Conservation (phyloP, 1,284 basidiomycete species). For the Puccinia novopanici region DNA sequence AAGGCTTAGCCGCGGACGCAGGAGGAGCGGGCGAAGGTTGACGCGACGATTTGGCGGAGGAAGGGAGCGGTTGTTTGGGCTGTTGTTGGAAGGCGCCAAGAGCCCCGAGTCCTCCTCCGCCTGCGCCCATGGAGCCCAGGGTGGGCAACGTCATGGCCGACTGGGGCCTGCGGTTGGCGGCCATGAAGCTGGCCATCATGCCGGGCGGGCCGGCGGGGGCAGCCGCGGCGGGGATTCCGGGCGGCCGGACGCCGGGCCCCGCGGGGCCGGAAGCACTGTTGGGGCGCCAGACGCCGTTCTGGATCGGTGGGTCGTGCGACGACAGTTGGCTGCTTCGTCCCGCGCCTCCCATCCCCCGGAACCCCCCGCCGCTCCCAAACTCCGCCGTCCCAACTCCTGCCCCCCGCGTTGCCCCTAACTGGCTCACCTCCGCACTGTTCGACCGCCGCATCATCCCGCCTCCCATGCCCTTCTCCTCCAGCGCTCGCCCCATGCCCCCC, state of each 20-base stretch:
- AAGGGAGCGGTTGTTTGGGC: background rate
- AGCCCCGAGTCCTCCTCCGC: background rate
- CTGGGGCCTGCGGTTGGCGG: constrained; percentile 12
- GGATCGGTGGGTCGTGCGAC: constrained; percentile 25
- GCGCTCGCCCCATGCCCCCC: background rate
- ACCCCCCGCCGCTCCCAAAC: background rate
- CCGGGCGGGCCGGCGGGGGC: background rate
- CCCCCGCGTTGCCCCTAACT: background rate
- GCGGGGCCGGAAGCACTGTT: background rate
- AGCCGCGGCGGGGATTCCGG: too few relatives aligned
- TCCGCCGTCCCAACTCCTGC: background rate
- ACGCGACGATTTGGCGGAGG: background rate
- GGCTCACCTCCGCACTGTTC: constrained; percentile 12
- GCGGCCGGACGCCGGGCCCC: background rate
- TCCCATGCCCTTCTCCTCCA: background rate
- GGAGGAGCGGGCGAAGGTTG: background rate
- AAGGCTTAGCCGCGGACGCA: background rate
- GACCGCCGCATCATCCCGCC: constrained; percentile 20
- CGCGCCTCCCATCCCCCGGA: background rate
- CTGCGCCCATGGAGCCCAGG: background rate
- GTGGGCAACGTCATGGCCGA: background rate
- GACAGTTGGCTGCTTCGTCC: constrained; percentile 17
- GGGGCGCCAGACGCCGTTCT: constrained; percentile 40
- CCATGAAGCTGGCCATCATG: constrained; percentile 18
- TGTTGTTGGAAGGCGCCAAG: background rate